These are phyloP conservation scores for Biscogniauxia sp. DNA, from an alignment of 2,329 filamentous ascomycete species.

Conservation along the genomic window DNA sequence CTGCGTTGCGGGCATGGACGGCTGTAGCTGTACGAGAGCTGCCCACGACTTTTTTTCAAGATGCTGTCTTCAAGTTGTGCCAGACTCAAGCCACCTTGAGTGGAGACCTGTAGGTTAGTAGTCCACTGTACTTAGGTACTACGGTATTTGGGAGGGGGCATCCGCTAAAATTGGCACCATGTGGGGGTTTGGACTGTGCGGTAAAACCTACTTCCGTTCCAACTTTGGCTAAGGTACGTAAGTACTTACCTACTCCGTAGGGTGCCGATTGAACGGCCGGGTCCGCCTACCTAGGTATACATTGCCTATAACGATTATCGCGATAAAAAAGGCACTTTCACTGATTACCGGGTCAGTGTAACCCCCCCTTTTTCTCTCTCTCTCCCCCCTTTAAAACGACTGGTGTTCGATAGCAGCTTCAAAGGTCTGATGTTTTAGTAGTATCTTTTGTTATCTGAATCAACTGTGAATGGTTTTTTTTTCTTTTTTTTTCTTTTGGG, in stretches of 20 bases:
- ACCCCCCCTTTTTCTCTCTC: too few species aligned
- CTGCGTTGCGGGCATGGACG: conserved; percentile 5
- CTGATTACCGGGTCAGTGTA: too few species aligned
- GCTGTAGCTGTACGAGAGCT: conserved; percentile 7
- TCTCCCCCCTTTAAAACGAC: neutral
- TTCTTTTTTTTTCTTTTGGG: too few species aligned
- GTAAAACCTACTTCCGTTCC: neutral
- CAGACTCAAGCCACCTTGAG: too few species aligned
- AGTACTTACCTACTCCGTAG: too few species aligned
- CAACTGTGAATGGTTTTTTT: neutral
- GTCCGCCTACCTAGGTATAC: neutral
- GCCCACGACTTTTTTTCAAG: conserved; percentile 14
- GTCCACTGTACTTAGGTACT: too few species aligned
- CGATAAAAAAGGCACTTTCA: too few species aligned
- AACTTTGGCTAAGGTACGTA: neutral
- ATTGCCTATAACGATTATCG: neutral
- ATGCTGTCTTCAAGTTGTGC: conserved; percentile 1
- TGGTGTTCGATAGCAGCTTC: neutral
- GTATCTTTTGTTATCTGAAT: neutral
- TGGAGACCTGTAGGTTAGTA: too few species aligned
- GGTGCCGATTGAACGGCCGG: too few species aligned
- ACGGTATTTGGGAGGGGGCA: too few species aligned
- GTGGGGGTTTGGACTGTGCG: neutral
- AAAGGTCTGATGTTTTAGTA: neutral
- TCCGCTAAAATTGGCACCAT: too few species aligned